Evolutionary conservation across 352 stramenopile genomes (phyloP).

Genomic region (Globisporangium spiculum): DNA sequence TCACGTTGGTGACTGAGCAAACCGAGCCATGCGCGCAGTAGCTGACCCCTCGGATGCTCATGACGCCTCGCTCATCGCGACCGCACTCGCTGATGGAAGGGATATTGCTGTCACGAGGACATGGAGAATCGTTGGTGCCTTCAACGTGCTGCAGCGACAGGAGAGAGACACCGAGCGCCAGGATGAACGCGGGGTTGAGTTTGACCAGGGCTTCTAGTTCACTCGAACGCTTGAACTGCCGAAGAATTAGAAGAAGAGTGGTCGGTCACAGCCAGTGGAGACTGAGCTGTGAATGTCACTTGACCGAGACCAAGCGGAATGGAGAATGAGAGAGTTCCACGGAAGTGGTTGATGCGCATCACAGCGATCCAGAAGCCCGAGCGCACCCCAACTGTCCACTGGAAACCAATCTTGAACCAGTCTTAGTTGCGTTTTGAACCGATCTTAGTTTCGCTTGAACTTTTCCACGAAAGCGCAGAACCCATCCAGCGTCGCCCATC

Average conservation of each 20-base stretch:
- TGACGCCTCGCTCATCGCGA: background rate
- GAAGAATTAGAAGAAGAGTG: background rate
- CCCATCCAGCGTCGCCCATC: background rate
- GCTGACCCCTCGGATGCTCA: background rate
- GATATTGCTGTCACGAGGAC: background rate
- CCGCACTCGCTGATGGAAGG: constrained; percentile 3
- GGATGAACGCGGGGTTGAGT: background rate
- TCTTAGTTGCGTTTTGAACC: background rate
- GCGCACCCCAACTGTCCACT: background rate
- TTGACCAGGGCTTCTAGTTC: constrained; percentile 8
- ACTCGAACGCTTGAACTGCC: background rate
- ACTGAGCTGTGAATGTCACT: constrained; percentile 8
- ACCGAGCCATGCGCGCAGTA: constrained; percentile 1
- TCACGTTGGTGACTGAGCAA: background rate
- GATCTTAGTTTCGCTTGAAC: background rate
- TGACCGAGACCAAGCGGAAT: constrained; percentile 11
- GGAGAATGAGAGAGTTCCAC: constrained; percentile 1
- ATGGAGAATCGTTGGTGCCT: background rate
- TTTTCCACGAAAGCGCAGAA: background rate
- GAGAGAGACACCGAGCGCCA: background rate
- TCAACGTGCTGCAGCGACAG: background rate
- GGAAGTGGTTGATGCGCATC: background rate
- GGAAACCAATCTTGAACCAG: background rate
- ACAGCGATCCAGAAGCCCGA: background rate
- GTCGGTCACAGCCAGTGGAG: background rate